These are phyloP conservation scores for Globisporangium sylvaticum DNA, from an alignment of 352 stramenopile genomes.

Conservation along the genomic window DNA sequence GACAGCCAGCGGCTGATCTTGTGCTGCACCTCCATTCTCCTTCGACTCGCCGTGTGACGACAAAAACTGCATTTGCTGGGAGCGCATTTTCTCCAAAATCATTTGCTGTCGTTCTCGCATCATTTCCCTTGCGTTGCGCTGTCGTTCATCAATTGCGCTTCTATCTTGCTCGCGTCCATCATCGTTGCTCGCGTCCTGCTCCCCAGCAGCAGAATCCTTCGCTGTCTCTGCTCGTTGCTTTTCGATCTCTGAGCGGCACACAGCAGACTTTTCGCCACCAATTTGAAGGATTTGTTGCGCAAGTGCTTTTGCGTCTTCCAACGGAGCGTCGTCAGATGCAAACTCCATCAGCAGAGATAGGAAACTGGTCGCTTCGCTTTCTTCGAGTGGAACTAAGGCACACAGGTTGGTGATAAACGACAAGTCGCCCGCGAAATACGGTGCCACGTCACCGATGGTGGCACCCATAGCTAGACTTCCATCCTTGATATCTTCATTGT, in stretches of 20 bases:
- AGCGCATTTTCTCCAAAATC: conserved; percentile 69
- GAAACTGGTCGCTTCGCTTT: conserved; percentile 16
- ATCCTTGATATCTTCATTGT: conserved; percentile 10
- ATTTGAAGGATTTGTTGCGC: conserved; percentile 10
- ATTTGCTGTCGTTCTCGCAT: conserved; percentile 59
- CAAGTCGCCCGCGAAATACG: conserved; percentile 27
- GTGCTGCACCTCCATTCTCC: conserved; percentile 1
- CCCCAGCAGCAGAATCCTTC: background rate
- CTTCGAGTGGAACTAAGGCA: conserved; percentile 2
- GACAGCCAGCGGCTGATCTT: conserved; percentile 1
- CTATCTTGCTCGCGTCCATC: background rate
- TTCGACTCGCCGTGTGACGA: conserved; percentile 35
- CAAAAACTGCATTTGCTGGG: conserved; percentile 71
- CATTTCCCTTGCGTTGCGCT: conserved; percentile 46
- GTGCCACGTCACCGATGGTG: conserved; percentile 23
- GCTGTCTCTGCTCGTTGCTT: background rate
- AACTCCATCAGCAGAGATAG: conserved; percentile 10
- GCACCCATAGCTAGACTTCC: background rate
- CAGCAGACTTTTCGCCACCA: conserved; percentile 12
- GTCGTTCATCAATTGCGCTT: conserved; percentile 19
- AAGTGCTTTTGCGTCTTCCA: conserved; percentile 8
- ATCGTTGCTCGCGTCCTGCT: background rate
- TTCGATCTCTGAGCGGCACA: conserved; percentile 7
- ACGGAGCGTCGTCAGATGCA: conserved; percentile 4
- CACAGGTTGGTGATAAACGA: conserved; percentile 42